Evolutionary conservation across 2,329 filamentous ascomycete genomes (phyloP).

Genomic region (Colletotrichum caudatum): DNA sequence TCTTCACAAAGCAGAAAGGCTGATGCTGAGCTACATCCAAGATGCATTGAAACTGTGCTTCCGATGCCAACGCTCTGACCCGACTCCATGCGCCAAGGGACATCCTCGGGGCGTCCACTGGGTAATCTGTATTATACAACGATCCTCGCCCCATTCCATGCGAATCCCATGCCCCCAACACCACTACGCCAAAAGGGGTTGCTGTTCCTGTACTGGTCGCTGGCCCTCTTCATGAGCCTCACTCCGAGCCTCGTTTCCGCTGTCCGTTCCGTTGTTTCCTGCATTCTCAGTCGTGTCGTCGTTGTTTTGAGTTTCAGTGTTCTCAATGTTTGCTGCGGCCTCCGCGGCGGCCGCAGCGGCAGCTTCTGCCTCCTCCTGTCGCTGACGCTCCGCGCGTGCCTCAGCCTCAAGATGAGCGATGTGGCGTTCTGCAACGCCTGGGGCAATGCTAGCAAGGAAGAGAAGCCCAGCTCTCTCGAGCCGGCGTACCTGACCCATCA

Average conservation of each 20-base stretch:
- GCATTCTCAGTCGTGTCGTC: slow-evolving; percentile 22
- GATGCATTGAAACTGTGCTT: slow-evolving; percentile 18
- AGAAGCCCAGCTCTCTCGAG: slow-evolving; percentile 71
- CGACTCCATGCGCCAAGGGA: slow-evolving; percentile 34
- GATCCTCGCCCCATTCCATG: neutral
- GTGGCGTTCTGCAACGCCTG: slow-evolving; percentile 74
- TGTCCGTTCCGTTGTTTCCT: slow-evolving; percentile 15
- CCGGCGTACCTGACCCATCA: slow-evolving; percentile 63
- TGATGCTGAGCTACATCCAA: slow-evolving; percentile 19
- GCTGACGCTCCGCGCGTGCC: slow-evolving; percentile 58
- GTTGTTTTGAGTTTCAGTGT: slow-evolving; percentile 20
- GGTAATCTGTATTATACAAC: slow-evolving; percentile 36
- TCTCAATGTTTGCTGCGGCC: slow-evolving; percentile 42
- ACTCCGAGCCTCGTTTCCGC: neutral
- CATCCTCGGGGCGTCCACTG: slow-evolving; percentile 23
- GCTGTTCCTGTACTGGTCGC: slow-evolving; percentile 31
- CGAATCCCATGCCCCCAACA: neutral
- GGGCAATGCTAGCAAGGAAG: slow-evolving; percentile 75
- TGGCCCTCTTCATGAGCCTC: slow-evolving; percentile 22
- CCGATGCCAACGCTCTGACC: slow-evolving; percentile 32
- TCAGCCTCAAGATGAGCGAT: slow-evolving; percentile 70
- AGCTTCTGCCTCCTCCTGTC: slow-evolving; percentile 58
- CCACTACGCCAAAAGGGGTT: slow-evolving; percentile 28
- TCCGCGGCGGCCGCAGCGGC: slow-evolving; percentile 53
- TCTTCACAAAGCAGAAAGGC: neutral